Evolutionary conservation across 305 asterid genomes (phyloP).

Genomic region (Rubia tinctorum): DNA sequence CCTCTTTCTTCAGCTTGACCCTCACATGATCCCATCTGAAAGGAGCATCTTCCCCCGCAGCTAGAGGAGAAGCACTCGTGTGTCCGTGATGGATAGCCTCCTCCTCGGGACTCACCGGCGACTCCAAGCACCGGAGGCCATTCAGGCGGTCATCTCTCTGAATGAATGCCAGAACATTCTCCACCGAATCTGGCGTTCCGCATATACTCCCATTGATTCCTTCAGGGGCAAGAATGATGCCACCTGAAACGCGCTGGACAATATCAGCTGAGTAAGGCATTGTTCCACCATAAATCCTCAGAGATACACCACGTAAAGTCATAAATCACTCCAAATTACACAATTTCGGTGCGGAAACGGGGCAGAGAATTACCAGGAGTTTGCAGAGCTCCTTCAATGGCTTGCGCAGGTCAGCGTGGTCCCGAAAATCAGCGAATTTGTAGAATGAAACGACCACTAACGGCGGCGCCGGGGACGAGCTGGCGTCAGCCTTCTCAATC

Average conservation of each 20-base stretch:
- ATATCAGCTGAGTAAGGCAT: constrained; percentile 71
- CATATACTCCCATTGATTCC: constrained; percentile 97
- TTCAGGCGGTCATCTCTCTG: constrained; percentile 63
- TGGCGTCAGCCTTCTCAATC: constrained; percentile 15
- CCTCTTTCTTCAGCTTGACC: constrained; percentile 94
- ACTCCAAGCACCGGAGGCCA: constrained; percentile 71
- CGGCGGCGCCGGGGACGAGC: constrained; percentile 32
- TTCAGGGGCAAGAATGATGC: constrained; percentile 95
- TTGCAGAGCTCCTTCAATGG: constrained; percentile 83
- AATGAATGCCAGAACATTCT: constrained; percentile 65
- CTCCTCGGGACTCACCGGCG: constrained; percentile 96
- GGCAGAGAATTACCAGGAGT: constrained; percentile 47
- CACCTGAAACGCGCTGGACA: constrained; percentile 95
- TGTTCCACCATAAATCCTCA: constrained; percentile 10
- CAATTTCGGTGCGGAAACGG: neutral
- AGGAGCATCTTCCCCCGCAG: constrained; percentile 98
- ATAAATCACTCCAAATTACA: neutral
- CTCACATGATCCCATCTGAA: constrained; percentile 98
- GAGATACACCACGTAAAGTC: neutral
- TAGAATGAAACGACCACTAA: constrained; percentile 88
- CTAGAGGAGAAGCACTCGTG: constrained; percentile 74
- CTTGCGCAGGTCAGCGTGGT: constrained; percentile 71
- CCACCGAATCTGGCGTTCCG: constrained; percentile 69
- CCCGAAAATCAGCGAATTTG: constrained; percentile 81
- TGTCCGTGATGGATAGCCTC: constrained; percentile 98